Evolutionary conservation across 441 rosid genomes (phyloP).

Genomic region (Flueggea neowawraea): DNA sequence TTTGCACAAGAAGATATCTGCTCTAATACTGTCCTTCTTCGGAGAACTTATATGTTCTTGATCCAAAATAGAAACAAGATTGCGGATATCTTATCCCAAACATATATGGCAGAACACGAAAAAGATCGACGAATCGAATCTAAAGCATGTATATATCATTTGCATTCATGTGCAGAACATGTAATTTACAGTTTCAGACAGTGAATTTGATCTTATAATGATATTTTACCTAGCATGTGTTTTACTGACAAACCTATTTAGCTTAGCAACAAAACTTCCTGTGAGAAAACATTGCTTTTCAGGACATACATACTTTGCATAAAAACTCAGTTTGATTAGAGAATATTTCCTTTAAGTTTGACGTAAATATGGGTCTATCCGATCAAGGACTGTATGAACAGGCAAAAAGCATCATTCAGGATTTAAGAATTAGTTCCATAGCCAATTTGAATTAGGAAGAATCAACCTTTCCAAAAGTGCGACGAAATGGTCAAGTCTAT

Average conservation of each 20-base stretch:
- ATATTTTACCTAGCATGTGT: too few relatives aligned
- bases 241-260: too few relatives aligned
- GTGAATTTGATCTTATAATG: too few relatives aligned
- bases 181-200: too few relatives aligned
- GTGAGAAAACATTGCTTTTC: too few relatives aligned
- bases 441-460: constrained; percentile 15
- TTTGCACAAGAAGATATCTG: constrained; percentile 15
- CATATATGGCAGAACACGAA: background rate
- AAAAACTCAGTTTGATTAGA: background rate
- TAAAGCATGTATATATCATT: too few relatives aligned
- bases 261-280: too few relatives aligned
- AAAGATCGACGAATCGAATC: background rate
- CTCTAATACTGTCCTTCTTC: constrained; percentile 15
- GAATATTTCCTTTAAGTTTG: constrained; percentile 19
- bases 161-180: too few relatives aligned
- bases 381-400: constrained; percentile 10
- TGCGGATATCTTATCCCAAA: constrained; percentile 19
- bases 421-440: constrained; percentile 29
- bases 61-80: constrained; percentile 26
- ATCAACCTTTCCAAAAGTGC: constrained; percentile 13
- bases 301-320: too few relatives aligned
- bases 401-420: constrained; percentile 3
- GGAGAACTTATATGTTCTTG: constrained; percentile 15
- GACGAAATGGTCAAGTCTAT: constrained; percentile 15
- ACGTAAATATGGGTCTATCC: constrained; percentile 2